Percentiles rank a stretch among this genome's conserved stretches.
phyloP scores from a whole-genome alignment of 192 early-diverging fungal species.

The Entomortierella chlamydospora region DNA sequence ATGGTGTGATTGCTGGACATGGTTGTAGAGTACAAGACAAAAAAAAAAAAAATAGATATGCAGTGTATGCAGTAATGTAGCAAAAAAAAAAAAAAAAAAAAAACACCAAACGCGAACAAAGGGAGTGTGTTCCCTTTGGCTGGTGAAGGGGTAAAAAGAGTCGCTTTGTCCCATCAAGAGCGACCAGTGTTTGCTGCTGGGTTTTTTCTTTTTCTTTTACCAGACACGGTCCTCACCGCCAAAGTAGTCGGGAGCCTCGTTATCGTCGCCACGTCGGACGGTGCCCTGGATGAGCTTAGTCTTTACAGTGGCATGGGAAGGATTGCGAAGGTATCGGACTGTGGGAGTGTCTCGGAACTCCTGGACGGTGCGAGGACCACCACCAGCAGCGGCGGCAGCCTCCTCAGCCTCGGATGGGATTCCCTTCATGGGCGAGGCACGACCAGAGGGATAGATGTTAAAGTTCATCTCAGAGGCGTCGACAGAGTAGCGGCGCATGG shows the following conservation, averaged over 20 bases:
- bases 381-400: background rate
- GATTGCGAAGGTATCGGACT: slow-evolving; percentile 46
- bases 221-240: slow-evolving; percentile 49
- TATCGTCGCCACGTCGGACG: slow-evolving; percentile 36
- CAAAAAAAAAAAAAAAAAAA: background rate
- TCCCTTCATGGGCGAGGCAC: slow-evolving; percentile 25
- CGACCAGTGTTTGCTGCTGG: too few species aligned
- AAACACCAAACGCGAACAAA: too few species aligned
- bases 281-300: slow-evolving; percentile 33
- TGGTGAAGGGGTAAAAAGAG: too few species aligned
- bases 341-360: slow-evolving; percentile 32
- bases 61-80: background rate
- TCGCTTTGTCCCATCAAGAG: too few species aligned
- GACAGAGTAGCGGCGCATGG: slow-evolving; percentile 49
- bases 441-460: slow-evolving; percentile 21
- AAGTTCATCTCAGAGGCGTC: slow-evolving; percentile 53
- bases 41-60: too few species aligned
- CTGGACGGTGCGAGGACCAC: slow-evolving; percentile 1
- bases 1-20: too few species aligned
- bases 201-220: slow-evolving; percentile 19
- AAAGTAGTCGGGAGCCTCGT: slow-evolving; percentile 45
- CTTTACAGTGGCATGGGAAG: slow-evolving; percentile 45
- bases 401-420: slow-evolving; percentile 46
- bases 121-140: too few species aligned
- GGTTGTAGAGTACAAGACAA: too few species aligned